A percentile compares a stretch with the other conserved stretches of the same genome.
Evolutionary conservation across 2,329 filamentous ascomycete genomes (phyloP).

Genomic region (Sporothrix euskadiensis): DNA sequence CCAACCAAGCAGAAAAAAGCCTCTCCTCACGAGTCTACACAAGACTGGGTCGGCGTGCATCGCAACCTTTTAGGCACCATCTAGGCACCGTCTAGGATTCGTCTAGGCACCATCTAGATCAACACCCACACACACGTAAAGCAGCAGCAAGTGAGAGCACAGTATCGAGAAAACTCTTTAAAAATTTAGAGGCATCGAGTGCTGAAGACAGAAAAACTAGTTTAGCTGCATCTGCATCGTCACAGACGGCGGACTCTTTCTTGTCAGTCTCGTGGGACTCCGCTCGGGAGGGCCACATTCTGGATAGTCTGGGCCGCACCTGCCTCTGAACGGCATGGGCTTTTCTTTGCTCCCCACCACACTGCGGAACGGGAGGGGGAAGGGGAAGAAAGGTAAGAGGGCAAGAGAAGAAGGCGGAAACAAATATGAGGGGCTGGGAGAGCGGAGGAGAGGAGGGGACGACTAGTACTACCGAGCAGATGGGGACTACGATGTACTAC

Average conservation of each 20-base stretch:
- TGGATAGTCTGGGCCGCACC: neutral
- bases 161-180: constrained; percentile 13
- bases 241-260: neutral
- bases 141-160: constrained; percentile 8
- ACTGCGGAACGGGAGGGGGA: neutral
- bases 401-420: neutral
- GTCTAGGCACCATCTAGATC: neutral
- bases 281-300: neutral
- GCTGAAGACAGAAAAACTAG: neutral
- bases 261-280: neutral
- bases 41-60: constrained; percentile 15
- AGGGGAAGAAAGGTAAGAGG: too few species aligned
- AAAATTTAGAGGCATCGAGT: neutral
- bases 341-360: neutral
- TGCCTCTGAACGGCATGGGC: neutral
- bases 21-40: neutral
- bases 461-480: neutral
- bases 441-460: neutral
- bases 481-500: neutral
- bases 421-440: neutral
- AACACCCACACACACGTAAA: neutral
- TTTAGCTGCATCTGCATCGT: constrained; percentile 10
- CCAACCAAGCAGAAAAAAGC: constrained; percentile 14
- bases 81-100: neutral
- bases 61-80: neutral